phyloP scores from a whole-genome alignment of 2,329 filamentous ascomycete genomes.

The Clarireedia homoeocarpa region DNA sequence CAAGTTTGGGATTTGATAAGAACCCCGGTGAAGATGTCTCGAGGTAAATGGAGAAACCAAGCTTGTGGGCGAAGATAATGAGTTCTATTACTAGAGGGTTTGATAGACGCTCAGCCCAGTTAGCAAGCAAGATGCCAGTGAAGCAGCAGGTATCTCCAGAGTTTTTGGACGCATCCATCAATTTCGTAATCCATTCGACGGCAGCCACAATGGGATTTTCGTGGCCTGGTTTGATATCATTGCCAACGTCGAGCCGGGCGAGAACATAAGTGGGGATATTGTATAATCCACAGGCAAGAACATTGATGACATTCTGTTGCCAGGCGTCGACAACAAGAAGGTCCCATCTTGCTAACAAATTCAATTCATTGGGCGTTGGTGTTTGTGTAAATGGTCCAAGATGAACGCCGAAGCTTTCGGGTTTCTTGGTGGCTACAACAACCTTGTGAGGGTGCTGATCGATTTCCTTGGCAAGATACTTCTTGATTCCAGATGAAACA shows the following conservation, averaged over 20 bases:
- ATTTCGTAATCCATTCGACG: not conserved
- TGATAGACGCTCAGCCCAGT: conserved; percentile 14
- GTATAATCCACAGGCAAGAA: conserved; percentile 22
- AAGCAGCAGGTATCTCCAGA: conserved; percentile 13
- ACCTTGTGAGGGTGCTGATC: conserved; percentile 14
- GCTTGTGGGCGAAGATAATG: conserved; percentile 17
- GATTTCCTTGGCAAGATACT: conserved; percentile 12
- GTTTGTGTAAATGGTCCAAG: conserved; percentile 33
- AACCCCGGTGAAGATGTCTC: conserved; percentile 19
- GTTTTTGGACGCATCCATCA: conserved; percentile 14
- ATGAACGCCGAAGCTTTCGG: conserved; percentile 32
- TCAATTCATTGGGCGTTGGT: conserved; percentile 27
- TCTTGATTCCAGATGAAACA: conserved; percentile 11
- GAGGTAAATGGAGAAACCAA: conserved; percentile 21
- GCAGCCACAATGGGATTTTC: not conserved
- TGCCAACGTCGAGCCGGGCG: conserved; percentile 20
- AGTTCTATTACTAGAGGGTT: conserved; percentile 19
- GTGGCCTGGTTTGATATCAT: conserved; percentile 8
- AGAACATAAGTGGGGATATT: conserved; percentile 15
- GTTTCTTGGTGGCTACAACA: conserved; percentile 13
- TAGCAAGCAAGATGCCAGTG: conserved; percentile 18
- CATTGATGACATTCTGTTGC: conserved; percentile 30
- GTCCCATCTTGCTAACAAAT: conserved; percentile 36
- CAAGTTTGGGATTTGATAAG: conserved; percentile 14
- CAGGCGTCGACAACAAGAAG: conserved; percentile 37